Base-by-base conservation (phyloP, 2,329 filamentous ascomycete genomes). In the Hysterium pulicare region DNA sequence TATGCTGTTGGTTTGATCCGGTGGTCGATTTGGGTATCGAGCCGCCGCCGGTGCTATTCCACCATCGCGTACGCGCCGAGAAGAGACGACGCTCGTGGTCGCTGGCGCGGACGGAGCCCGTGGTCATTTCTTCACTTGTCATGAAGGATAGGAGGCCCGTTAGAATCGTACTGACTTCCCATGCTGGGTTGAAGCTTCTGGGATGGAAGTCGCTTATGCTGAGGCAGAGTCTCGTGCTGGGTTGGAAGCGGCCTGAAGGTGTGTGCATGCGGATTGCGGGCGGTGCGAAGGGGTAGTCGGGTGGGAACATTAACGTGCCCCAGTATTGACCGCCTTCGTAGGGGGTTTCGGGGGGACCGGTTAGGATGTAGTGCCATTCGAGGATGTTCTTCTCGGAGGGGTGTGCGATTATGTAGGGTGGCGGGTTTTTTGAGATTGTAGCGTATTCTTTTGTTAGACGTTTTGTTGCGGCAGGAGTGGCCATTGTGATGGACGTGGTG, bases 181-280 rank as follows among this genome's bases (percentile, higher is more conserved):
- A 98, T 1, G 93, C 90, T 2, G 93, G 93, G 66, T 98, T 98
- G 75, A 97, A 98, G 21, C 86, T 91, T 68, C 95, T 95, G 3
- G 93, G 93, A 64, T 98, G 93, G 71, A 97, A 98, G 65, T 98
- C 93, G 57, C 85, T 91, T 59, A 98, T 98, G 62, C 87, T 94
- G 36, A 98, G 84, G 61, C 93, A 98, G 17, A 98, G 81, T 38
- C 93, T 82, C 11, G 89, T 90, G 2, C 86, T 93, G 2, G 90
- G 89, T 66, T 95, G 89, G 72, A 98, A 98, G 61, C 93, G 87
- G 45, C 93, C 93, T 10, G 86, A 91, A 2, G 93, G 93, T 0
- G 93, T 98, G 75, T 97, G 93, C 93, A 98, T 98, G 62, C 91
- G 89, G 68, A 98, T 98, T 2, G 93, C 90, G 4, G 93, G 93